Percentiles rank a stretch among this genome's conserved stretches.
Evolutionary conservation across 78 protist species (phyloP).

Genomic region (slime mould (Dictyostelium discoideum)): DNA sequence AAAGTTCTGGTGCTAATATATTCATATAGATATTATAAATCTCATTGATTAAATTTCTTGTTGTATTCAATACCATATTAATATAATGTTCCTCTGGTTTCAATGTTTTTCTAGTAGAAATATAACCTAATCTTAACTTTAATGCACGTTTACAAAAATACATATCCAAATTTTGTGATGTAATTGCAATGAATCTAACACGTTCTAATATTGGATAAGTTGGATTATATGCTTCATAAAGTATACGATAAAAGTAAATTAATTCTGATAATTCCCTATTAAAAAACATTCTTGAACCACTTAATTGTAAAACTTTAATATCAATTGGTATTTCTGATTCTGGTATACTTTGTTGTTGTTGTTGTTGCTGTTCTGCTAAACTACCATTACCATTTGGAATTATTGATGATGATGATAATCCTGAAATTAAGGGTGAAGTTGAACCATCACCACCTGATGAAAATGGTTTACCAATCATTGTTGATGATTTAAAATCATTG

Average conservation of each 20-base stretch:
- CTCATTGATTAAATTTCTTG: constrained; percentile 70
- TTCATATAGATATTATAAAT: constrained; percentile 42
- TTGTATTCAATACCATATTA: constrained; percentile 63
- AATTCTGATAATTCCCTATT: constrained; percentile 75
- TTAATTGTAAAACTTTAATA: constrained; percentile 56
- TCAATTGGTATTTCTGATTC: constrained; percentile 50
- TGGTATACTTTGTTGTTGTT: neutral
- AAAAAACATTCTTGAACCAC: constrained; percentile 62
- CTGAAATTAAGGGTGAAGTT: neutral
- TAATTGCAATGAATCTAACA: constrained; percentile 62
- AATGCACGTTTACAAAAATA: constrained; percentile 68
- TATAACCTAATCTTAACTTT: constrained; percentile 58
- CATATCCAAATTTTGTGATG: constrained; percentile 67
- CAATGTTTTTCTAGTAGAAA: constrained; percentile 64
- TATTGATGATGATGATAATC: neutral
- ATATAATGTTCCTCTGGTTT: constrained; percentile 75
- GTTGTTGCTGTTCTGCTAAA: neutral
- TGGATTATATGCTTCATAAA: constrained; percentile 49
- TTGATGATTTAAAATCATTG: neutral
- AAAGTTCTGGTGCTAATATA: constrained; percentile 16
- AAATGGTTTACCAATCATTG: neutral
- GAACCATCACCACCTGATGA: neutral
- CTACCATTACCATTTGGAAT: neutral
- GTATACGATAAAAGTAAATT: constrained; percentile 57
- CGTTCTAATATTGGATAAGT: constrained; percentile 49